phyloP scores from a whole-genome alignment of 257 asterid genomes.

The Plectranthus barbatus region DNA sequence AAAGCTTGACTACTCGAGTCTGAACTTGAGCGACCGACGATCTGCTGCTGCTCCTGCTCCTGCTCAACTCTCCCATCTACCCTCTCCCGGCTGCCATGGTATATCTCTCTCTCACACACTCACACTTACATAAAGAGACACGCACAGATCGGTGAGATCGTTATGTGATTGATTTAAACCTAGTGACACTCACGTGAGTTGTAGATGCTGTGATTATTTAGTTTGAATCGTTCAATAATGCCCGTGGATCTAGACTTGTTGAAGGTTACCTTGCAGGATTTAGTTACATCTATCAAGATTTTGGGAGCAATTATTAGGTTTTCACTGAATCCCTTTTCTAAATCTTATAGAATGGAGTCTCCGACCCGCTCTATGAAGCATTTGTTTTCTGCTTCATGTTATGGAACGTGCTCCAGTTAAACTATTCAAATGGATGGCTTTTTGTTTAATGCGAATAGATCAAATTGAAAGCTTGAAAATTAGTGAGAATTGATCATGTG shows the following conservation, averaged over 20 bases:
- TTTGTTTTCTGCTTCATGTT: neutral
- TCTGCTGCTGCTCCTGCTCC: neutral
- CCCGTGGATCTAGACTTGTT: neutral
- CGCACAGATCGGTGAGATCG: neutral
- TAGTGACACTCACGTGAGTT: neutral
- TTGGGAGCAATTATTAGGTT: neutral
- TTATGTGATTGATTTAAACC: neutral
- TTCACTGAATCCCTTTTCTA: neutral
- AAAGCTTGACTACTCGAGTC: neutral
- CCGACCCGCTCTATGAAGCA: neutral
- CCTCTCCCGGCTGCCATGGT: conserved; percentile 33
- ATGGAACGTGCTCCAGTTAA: neutral
- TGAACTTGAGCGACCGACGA: conserved; percentile 12
- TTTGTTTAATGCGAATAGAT: neutral
- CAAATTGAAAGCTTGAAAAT: neutral
- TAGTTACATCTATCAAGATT: neutral
- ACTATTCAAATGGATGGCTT: neutral
- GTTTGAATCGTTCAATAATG: neutral
- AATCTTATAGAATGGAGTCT: neutral
- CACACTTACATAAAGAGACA: neutral
- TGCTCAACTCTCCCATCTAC: too few relatives aligned
- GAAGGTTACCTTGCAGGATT: neutral
- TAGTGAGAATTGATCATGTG: neutral
- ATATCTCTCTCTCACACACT: too few relatives aligned
- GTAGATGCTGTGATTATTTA: neutral